These are phyloP conservation scores for Wallacemonas sp. DNA, from an alignment of 208 protist species.

Conservation along the genomic window DNA sequence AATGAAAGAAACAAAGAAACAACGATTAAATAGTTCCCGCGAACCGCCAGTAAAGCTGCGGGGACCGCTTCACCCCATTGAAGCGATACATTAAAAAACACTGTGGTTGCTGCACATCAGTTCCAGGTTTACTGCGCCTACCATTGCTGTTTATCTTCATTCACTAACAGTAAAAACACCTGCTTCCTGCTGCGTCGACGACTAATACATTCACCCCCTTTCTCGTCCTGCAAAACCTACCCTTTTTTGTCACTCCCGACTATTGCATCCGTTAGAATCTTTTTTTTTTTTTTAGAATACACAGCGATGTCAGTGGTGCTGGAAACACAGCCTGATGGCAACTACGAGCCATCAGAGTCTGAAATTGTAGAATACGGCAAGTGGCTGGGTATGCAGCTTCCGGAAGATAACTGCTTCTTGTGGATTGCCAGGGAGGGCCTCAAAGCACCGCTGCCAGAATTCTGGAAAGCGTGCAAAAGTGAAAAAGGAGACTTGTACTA, in stretches of 20 bases:
- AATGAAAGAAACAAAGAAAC: no score
- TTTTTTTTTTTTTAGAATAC: neutral
- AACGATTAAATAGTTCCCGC: no score
- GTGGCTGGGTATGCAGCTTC: slow-evolving; percentile 95
- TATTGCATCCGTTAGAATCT: neutral
- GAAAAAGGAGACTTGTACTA: slow-evolving; percentile 94
- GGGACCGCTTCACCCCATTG: no score
- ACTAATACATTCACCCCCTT: neutral
- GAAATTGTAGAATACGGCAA: slow-evolving; percentile 94
- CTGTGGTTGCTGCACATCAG: no score
- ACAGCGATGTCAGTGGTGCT: slow-evolving; percentile 78
- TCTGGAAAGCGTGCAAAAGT: slow-evolving; percentile 94
- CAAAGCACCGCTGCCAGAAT: slow-evolving; percentile 92
- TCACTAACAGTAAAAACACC: no score
- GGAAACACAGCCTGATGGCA: slow-evolving; percentile 71
- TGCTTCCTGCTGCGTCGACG: neutral
- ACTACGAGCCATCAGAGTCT: slow-evolving; percentile 92
- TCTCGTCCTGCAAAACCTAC: neutral
- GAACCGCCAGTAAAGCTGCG: no score
- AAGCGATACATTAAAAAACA: no score
- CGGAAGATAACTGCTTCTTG: slow-evolving; percentile 86
- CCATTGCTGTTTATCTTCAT: no score
- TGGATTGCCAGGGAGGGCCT: slow-evolving; percentile 95
- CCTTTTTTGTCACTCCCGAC: neutral
- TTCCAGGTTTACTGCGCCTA: no score